These are phyloP conservation scores for Russula lepida DNA, from an alignment of 768 basidiomycete genomes.

Conservation along the genomic window DNA sequence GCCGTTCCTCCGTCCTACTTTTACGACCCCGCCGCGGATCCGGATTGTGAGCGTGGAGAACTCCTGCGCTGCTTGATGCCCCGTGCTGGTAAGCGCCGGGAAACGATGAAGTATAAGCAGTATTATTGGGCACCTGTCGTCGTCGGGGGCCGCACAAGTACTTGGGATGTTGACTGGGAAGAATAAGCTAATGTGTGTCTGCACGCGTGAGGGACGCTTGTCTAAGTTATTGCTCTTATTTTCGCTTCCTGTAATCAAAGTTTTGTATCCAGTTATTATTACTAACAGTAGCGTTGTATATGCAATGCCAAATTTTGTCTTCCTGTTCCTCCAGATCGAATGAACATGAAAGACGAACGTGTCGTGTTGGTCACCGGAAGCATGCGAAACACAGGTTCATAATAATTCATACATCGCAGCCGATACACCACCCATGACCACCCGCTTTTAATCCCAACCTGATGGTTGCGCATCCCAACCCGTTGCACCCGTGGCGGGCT, in stretches of 20 bases:
- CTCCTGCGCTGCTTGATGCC: slow-evolving; percentile 28
- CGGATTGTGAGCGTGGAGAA: slow-evolving; percentile 17
- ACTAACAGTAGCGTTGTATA: slow-evolving; percentile 6
- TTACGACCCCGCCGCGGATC: slow-evolving; percentile 13
- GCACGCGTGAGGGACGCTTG: not conserved
- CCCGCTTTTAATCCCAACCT: slow-evolving; percentile 21
- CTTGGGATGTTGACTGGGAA: slow-evolving; percentile 22
- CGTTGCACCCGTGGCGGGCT: slow-evolving; percentile 22
- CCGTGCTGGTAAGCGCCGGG: slow-evolving; percentile 59
- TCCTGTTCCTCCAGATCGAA: not conserved
- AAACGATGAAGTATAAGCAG: slow-evolving; percentile 79
- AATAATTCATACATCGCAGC: slow-evolving; percentile 12
- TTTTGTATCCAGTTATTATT: slow-evolving; percentile 1
- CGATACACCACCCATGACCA: slow-evolving; percentile 5
- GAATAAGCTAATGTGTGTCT: not conserved
- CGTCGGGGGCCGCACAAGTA: slow-evolving; percentile 9
- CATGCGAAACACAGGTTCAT: slow-evolving; percentile 3
- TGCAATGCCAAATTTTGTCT: slow-evolving; percentile 1
- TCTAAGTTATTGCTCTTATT: slow-evolving; percentile 16
- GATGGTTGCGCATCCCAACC: slow-evolving; percentile 13
- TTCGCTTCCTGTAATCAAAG: not conserved
- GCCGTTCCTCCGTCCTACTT: slow-evolving; percentile 17
- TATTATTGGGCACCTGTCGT: slow-evolving; percentile 69
- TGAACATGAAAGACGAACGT: not conserved
- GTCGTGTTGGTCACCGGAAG: slow-evolving; percentile 8